These are phyloP conservation scores for Botryotinia convoluta DNA, from an alignment of 2,329 filamentous ascomycete species.

Conservation along the genomic window DNA sequence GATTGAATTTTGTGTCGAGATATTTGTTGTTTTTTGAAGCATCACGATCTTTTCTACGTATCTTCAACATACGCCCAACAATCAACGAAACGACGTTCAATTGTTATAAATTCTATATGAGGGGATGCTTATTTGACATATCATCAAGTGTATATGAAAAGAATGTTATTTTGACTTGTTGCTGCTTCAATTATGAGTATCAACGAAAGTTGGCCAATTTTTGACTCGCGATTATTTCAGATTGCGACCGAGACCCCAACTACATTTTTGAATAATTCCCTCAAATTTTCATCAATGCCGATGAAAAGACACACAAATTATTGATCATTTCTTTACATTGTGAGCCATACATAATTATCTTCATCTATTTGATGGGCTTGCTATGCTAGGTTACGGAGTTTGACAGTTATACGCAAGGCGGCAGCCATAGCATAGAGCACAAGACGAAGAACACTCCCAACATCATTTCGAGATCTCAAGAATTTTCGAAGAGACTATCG, in stretches of 20 bases:
- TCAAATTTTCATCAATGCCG: not conserved
- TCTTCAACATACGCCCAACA: not conserved
- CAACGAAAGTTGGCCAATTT: slow-evolving; percentile 12
- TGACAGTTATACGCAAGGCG: not conserved
- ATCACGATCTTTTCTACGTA: slow-evolving; percentile 16
- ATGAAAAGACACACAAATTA: not conserved
- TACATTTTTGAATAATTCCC: not conserved
- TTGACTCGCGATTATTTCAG: slow-evolving; percentile 13
- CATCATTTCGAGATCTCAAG: not conserved
- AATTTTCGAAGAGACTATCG: not conserved
- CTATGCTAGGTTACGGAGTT: not conserved
- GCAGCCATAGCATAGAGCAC: not conserved
- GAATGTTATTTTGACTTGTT: not conserved
- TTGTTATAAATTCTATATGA: slow-evolving; percentile 1
- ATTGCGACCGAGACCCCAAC: slow-evolving; percentile 14
- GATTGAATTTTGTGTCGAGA: not conserved
- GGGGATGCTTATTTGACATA: slow-evolving; percentile 12
- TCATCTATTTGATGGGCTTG: not conserved
- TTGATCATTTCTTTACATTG: not conserved
- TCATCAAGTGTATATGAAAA: slow-evolving; percentile 7
- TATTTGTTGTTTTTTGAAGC: slow-evolving; percentile 12
- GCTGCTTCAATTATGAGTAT: not conserved
- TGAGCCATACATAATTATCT: not conserved
- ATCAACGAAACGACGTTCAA: not conserved
- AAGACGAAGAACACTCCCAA: not conserved